Evolutionary conservation across 176 grass and related monocot genomes (phyloP).

Genomic region (Carex scoparia): DNA sequence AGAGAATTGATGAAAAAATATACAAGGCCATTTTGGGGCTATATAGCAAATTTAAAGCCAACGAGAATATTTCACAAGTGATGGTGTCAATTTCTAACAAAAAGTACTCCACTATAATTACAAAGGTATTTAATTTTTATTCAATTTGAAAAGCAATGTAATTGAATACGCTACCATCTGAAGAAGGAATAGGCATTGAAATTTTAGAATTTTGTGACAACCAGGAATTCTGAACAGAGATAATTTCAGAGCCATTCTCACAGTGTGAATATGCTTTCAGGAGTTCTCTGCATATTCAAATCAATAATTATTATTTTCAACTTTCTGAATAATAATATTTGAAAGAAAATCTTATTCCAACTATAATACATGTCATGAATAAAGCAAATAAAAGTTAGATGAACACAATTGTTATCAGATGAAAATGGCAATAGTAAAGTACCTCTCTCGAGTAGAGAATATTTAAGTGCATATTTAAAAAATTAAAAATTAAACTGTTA

Average conservation of each 20-base stretch:
- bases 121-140: background rate
- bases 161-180: constrained; percentile 41
- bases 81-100: background rate
- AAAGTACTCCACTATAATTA: background rate
- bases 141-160: background rate
- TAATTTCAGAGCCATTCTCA: constrained; percentile 79
- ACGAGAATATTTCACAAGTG: background rate
- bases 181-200: constrained; percentile 30
- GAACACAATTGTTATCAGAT: background rate
- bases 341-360: background rate
- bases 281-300: constrained; percentile 56
- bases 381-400: background rate
- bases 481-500: background rate
- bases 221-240: constrained; percentile 82
- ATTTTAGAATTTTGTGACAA: constrained; percentile 59
- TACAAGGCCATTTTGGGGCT: background rate
- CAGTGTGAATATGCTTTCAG: constrained; percentile 78
- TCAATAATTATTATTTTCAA: background rate
- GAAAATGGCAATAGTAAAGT: background rate
- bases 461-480: background rate
- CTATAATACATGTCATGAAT: background rate
- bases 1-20: background rate
- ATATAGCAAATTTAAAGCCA: background rate
- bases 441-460: background rate
- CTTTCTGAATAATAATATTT: background rate